Percentiles rank a stretch among this genome's conserved stretches.
Conservation (phyloP, 106 monocot genomes). For the Acanthochlamys bracteata region DNA sequence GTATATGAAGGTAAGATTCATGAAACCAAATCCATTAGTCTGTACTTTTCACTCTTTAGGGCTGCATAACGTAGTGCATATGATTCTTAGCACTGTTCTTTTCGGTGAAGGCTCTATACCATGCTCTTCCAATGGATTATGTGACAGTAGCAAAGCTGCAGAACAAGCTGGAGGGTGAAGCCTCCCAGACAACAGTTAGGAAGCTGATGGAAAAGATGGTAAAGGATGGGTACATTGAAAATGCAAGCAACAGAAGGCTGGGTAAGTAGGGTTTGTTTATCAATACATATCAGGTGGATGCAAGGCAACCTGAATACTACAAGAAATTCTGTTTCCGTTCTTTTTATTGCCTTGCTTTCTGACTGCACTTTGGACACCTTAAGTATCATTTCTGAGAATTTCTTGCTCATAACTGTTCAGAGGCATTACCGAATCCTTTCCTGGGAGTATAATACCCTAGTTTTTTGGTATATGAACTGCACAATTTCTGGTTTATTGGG, state of each 20-base stretch:
- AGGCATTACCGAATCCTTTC: too few species aligned
- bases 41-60: too few species aligned
- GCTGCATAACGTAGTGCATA: not conserved
- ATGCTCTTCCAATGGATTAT: slow-evolving; percentile 91
- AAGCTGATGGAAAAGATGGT: slow-evolving; percentile 67
- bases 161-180: slow-evolving; percentile 53
- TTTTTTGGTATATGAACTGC: too few species aligned
- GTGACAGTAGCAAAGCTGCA: slow-evolving; percentile 77
- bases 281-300: not conserved
- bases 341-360: too few species aligned
- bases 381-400: too few species aligned
- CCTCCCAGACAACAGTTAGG: slow-evolving; percentile 38
- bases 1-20: slow-evolving; percentile 72
- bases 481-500: too few species aligned
- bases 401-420: too few species aligned
- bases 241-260: slow-evolving; percentile 42
- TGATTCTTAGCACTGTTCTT: not conserved
- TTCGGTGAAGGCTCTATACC: slow-evolving; percentile 62
- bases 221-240: slow-evolving; percentile 53
- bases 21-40: not conserved
- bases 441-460: too few species aligned
- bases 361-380: too few species aligned
- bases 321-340: too few species aligned
- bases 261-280: slow-evolving; percentile 22
- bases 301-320: not conserved